Evolutionary conservation across 2,329 filamentous ascomycete genomes (phyloP).

Genomic region (Juglanconis oblonga): DNA sequence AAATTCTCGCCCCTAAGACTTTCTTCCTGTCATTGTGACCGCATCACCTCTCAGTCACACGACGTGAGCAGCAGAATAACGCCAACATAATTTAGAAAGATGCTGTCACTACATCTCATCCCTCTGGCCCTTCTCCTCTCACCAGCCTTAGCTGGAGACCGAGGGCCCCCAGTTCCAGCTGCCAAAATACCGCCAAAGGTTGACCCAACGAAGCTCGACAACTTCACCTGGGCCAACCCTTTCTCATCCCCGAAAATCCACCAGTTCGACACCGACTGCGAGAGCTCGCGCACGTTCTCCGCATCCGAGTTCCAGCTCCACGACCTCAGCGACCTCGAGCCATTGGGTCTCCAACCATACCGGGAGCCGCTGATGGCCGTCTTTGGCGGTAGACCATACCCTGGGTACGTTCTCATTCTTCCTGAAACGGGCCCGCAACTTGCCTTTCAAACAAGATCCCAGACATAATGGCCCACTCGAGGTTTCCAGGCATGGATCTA

Average conservation of each 20-base stretch:
- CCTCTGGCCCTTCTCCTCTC: constrained; percentile 25
- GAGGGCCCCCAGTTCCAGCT: constrained; percentile 19
- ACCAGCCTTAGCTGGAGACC: constrained; percentile 21
- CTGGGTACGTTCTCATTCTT: constrained; percentile 24
- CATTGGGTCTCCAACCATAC: constrained; percentile 38
- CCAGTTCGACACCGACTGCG: constrained; percentile 34
- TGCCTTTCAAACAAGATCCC: too few species aligned
- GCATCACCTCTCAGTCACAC: too few species aligned
- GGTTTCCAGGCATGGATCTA: too few species aligned
- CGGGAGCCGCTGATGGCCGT: constrained; percentile 37
- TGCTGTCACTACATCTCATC: constrained; percentile 9
- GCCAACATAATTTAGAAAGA: not conserved
- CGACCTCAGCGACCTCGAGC: constrained; percentile 36
- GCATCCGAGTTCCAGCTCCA: constrained; percentile 42
- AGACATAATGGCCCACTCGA: too few species aligned
- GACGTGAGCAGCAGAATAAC: too few species aligned
- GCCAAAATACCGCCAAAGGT: constrained; percentile 25
- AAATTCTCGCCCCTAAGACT: too few species aligned
- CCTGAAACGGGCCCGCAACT: too few species aligned
- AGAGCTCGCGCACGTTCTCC: constrained; percentile 31
- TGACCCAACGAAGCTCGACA: constrained; percentile 32
- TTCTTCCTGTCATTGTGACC: not conserved
- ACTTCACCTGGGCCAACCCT: constrained; percentile 41
- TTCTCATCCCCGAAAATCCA: constrained; percentile 29
- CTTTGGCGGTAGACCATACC: constrained; percentile 42